Evolutionary conservation across 441 rosid genomes (phyloP), one percentile per base, ranked within the genome.

Genomic region (Arabidopsis hybrid): DNA sequence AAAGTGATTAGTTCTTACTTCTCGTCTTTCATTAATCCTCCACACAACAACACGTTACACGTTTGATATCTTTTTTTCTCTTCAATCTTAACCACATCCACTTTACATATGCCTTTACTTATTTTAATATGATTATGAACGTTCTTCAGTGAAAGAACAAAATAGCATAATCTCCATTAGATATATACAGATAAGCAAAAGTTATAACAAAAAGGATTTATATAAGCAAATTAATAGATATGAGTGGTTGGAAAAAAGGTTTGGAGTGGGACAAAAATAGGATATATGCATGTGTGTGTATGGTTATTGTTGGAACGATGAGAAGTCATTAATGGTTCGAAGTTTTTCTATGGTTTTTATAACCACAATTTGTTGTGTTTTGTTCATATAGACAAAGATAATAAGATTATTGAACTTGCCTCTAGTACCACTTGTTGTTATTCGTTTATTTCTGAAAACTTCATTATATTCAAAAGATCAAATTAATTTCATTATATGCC

Each of bases 1-100:
- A 61, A 61, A 26, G 65, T 51, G 43, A 40, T 38, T 26, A 49
- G 32, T 14, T 59, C n/a, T 31, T 12, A 52, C 35, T 51, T 62
- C 7, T 72, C 57, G 9, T 43, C 46, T 47, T n/a, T 13, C 34
- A 18, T 42, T 56, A 42, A 4, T 43, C 35, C 18, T 31, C 10
- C 16, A 10, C n/a, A 11, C 11, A 18, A 16, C 71, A 10, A 52
- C 39, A 67, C 39, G 61, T 38, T 13, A 52, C 39, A 67, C 39
- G 61, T 38, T 13, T 40, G 51, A 29, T 16, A 43, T 56, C 55
- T 39, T 42, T 9, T 36, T 39, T 39, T 26, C 42, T 3, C 17
- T 39, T 42, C 61, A 16, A 31, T 11, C 31, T 56, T 68, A 55
- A 55, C 32, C 52, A 26, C 26, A 43, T 40, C 42, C 16, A 34